Percentiles rank a stretch among this genome's conserved stretches.
These are phyloP conservation scores for Crithidia bombi DNA, from an alignment of 208 protist species.

Conservation along the genomic window DNA sequence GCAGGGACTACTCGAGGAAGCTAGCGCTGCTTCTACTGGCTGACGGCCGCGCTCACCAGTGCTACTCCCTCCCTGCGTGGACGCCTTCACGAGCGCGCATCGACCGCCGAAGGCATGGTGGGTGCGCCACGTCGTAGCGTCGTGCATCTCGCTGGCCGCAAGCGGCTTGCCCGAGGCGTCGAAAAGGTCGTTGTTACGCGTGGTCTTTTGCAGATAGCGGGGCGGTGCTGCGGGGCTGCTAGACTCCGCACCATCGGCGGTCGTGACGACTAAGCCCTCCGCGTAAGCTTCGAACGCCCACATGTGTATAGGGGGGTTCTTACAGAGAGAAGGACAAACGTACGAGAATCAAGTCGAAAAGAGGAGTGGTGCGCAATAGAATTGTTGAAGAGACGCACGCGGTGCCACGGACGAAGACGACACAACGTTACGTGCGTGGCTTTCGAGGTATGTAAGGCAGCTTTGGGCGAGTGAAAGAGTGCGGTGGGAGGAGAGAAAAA, in stretches of 20 bases:
- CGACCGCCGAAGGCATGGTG: slow-evolving; percentile 80
- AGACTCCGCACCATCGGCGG: background rate
- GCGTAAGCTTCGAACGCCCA: slow-evolving; percentile 58
- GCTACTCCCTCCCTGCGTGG: background rate
- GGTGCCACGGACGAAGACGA: too few relatives aligned
- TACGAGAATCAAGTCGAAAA: too few relatives aligned
- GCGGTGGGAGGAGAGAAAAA: background rate
- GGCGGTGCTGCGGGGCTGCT: slow-evolving; percentile 13
- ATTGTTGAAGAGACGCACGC: too few relatives aligned
- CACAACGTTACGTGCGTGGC: too few relatives aligned
- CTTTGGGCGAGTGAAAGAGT: too few relatives aligned
- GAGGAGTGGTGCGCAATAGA: too few relatives aligned
- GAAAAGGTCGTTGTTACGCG: slow-evolving; percentile 40
- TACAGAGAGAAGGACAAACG: background rate
- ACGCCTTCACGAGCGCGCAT: slow-evolving; percentile 38
- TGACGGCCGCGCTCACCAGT: background rate
- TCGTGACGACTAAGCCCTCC: slow-evolving; percentile 32
- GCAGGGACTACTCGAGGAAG: background rate
- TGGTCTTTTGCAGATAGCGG: slow-evolving; percentile 32
- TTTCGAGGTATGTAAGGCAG: too few relatives aligned
- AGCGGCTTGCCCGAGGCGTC: slow-evolving; percentile 43
- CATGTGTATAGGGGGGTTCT: slow-evolving; percentile 3
- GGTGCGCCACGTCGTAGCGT: slow-evolving; percentile 64
- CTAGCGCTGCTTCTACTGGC: background rate
- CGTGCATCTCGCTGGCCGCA: slow-evolving; percentile 17